A percentile compares a stretch with the other conserved stretches of the same genome.
These are phyloP conservation scores for Truncatella angustata DNA, from an alignment of 2,329 filamentous ascomycete genomes.

Conservation along the genomic window DNA sequence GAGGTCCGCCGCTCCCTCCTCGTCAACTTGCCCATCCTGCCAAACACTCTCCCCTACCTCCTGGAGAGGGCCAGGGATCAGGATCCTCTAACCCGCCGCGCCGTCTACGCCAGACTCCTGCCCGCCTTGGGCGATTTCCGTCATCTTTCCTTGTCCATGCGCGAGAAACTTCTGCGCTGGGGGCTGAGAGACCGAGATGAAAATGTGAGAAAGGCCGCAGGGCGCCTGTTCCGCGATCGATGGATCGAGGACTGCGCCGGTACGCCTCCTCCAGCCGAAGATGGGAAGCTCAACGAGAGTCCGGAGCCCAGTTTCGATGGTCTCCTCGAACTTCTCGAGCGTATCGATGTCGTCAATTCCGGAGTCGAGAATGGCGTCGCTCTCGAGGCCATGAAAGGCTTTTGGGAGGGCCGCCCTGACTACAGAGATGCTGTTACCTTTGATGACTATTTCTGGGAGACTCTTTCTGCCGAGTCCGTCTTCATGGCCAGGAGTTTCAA, in stretches of 20 bases:
- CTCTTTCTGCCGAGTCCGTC: constrained; percentile 77
- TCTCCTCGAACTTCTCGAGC: constrained; percentile 84
- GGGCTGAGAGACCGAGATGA: constrained; percentile 92
- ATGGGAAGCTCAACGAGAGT: constrained; percentile 53
- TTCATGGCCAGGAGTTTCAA: constrained; percentile 94
- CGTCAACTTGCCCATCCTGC: constrained; percentile 84
- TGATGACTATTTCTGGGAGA: constrained; percentile 76
- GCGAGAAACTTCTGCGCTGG: constrained; percentile 94
- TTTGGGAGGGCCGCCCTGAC: constrained; percentile 90
- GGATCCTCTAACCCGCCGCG: constrained; percentile 78
- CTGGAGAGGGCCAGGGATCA: constrained; percentile 88
- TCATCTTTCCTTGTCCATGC: constrained; percentile 87
- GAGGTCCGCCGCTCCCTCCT: constrained; percentile 88
- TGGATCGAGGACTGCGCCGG: constrained; percentile 96
- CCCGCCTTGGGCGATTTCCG: constrained; percentile 92
- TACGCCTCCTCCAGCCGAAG: constrained; percentile 56
- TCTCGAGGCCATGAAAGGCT: constrained; percentile 89
- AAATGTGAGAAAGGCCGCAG: constrained; percentile 87
- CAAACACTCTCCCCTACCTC: constrained; percentile 79
- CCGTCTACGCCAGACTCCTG: constrained; percentile 82
- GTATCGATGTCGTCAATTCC: constrained; percentile 89
- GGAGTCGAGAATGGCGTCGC: constrained; percentile 88
- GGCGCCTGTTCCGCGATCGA: constrained; percentile 85
- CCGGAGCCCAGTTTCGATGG: constrained; percentile 74
- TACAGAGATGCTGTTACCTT: constrained; percentile 73